Conservation (phyloP, 2,329 filamentous ascomycete genomes). For the Rhytidhysteron rufulum region DNA sequence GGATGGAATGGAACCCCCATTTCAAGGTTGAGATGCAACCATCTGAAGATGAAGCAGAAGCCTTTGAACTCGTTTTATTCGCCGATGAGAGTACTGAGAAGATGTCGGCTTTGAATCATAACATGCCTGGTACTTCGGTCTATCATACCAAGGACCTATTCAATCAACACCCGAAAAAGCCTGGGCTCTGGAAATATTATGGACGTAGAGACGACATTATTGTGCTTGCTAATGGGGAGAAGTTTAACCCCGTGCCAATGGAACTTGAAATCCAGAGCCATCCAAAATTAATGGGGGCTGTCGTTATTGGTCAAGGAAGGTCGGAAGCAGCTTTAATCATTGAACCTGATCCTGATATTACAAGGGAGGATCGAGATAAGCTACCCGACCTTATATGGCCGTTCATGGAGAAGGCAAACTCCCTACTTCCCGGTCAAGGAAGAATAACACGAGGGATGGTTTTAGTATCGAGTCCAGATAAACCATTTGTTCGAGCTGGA, state of each 20-base stretch:
- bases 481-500: slow-evolving; percentile 42
- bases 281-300: slow-evolving; percentile 8
- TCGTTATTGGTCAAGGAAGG: slow-evolving; percentile 22
- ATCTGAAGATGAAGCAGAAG: slow-evolving; percentile 6
- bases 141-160: slow-evolving; percentile 10
- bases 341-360: slow-evolving; percentile 11
- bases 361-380: slow-evolving; percentile 6
- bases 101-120: slow-evolving; percentile 6
- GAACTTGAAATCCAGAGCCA: slow-evolving; percentile 4
- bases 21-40: slow-evolving; percentile 6
- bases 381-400: slow-evolving; percentile 45
- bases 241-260: slow-evolving; percentile 9
- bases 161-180: slow-evolving; percentile 6
- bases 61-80: slow-evolving; percentile 5
- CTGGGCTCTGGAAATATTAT: slow-evolving; percentile 6
- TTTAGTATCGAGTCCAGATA: slow-evolving; percentile 36
- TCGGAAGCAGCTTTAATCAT: slow-evolving; percentile 24
- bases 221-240: slow-evolving; percentile 10
- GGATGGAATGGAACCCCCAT: slow-evolving; percentile 7
- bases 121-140: slow-evolving; percentile 5
- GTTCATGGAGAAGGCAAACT: slow-evolving; percentile 42
- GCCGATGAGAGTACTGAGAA: slow-evolving; percentile 5
- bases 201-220: slow-evolving; percentile 11
- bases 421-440: slow-evolving; percentile 36
- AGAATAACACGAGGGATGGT: slow-evolving; percentile 42